Evolutionary conservation across 805 yeast genomes (phyloP), one percentile per base, ranked within the genome.

Genomic region (Jamesozyma jinghongensis): DNA sequence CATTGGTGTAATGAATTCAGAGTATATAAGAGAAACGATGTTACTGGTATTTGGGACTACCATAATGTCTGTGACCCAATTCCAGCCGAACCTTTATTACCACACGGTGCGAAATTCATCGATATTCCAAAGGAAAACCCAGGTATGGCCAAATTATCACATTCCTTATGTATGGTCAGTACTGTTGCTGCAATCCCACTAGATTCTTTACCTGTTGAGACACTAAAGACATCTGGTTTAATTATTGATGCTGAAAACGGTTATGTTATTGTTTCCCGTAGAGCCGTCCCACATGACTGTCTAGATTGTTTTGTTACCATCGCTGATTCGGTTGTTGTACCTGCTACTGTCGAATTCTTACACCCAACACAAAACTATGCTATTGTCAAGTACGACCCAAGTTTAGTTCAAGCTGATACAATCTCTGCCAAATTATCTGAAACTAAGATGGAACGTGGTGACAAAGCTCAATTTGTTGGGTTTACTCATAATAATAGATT

Each of bases 281-380:
- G 78, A 43, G 69, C 74, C 40, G 85, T 87, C 19, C 94, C 95
- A 6, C 94, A 86, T 63, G 94, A 84, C 50, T 67, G 71, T 51
- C 44, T 66, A 31, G 95, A 88, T 59, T 70, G 87, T 19, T 69
- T 75, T 36, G 71, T 88, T 17, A 78, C 88, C 2, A 75, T 88
- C 55, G 95, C 96, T 3, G 95, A 88, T 47, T 81, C 94, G 1
- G 75, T 85, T 18, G 76, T 80, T 48, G 72, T 87, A 12, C 85
- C 94, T 0, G 96, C 81, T 1, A 70, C 77, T 47, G 92, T 87
- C 19, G 78, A 78, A 18, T 88, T 86, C 51, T 65, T 85, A 53
- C 96, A 87, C 57, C 96, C 97, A 27, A 76, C 85, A 29, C 85
- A 81, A 51, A 87, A 87, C 50, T 87, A 82, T 60, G 87, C 94